phyloP scores from a whole-genome alignment of 1,284 basidiomycete species.

The Ceratobasidium sp. region DNA sequence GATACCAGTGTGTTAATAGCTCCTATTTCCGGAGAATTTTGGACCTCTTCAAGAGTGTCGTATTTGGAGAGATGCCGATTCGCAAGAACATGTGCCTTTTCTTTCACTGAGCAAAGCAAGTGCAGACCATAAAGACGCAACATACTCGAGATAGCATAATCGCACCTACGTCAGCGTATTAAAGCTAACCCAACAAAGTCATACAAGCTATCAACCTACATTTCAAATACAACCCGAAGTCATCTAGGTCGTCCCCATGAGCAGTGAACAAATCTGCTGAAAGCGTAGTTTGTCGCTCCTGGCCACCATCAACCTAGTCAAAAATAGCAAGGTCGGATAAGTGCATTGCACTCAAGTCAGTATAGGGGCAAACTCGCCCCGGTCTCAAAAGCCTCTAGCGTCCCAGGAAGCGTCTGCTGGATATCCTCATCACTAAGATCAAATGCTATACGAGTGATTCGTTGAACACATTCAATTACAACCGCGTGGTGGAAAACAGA shows the following conservation, averaged over 20 bases:
- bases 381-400: slow-evolving; percentile 22
- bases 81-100: slow-evolving; percentile 12
- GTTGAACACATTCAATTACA: neutral
- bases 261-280: slow-evolving; percentile 26
- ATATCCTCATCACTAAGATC: slow-evolving; percentile 44
- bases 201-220: slow-evolving; percentile 1
- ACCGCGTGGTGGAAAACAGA: neutral
- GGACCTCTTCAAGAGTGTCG: slow-evolving; percentile 23
- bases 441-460: neutral
- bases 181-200: neutral
- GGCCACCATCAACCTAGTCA: slow-evolving; percentile 18
- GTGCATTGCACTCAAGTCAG: neutral
- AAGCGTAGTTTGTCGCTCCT: slow-evolving; percentile 19
- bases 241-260: slow-evolving; percentile 16
- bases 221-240: slow-evolving; percentile 34
- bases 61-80: slow-evolving; percentile 7
- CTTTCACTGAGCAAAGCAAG: neutral
- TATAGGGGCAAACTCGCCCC: slow-evolving; percentile 13
- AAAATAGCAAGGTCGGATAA: neutral
- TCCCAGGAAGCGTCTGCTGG: slow-evolving; percentile 43
- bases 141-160: slow-evolving; percentile 33
- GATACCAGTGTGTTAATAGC: slow-evolving; percentile 13
- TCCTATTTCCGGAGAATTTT: slow-evolving; percentile 8
- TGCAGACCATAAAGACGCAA: neutral
- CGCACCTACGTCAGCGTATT: slow-evolving; percentile 6